Evolutionary conservation across 306 rosid genomes (phyloP), one percentile per base, ranked within the genome.

Genomic region (Medicago lupulina): DNA sequence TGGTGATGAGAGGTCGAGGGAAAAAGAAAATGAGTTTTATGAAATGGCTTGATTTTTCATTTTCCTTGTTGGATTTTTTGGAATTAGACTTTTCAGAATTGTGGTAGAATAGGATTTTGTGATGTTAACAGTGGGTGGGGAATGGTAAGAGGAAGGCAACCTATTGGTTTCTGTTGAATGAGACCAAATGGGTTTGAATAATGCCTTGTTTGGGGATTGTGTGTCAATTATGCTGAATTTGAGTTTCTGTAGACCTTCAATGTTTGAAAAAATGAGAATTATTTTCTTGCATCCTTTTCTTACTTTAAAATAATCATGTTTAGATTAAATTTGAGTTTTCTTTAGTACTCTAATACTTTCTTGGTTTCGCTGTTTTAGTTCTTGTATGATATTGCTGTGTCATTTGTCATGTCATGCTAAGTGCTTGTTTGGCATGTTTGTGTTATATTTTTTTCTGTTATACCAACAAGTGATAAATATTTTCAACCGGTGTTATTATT

Each of bases 151-250:
- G 72, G 44, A 73, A 18, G 57, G 65, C 6, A 47, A 16, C 69
- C 80, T 6, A 58, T 77, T 51, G 96, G 88, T 82, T 86, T 80
- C 82, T 34, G 19, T 82, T 31, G 63, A 51, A 43, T 38, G 75
- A 84, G 85, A 82, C 87, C 88, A 70, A 64, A 75, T 71, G 72
- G 82, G 73, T 70, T 80, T 80, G 81, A 87, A 88, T 88, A 88
- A 88, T 60, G 83, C 49, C 70, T 68, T 64, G 85, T 63, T n/a
- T 75, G 78, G 65, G 55, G 84, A 50, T 4, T 76, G 88, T 81
- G 87, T 86, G 71, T 49, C 34, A 73, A 11, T 21, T 31, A 59
- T 36, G 66, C 49, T 10, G 63, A 28, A 34, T 19, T 25, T 83
- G 41, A 53, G 79, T 81, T 72, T 70, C 39, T 77, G 23, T 80